Base-by-base conservation (phyloP, 495 filamentous ascomycete species). In the Hypoxylon crocopeplum region DNA sequence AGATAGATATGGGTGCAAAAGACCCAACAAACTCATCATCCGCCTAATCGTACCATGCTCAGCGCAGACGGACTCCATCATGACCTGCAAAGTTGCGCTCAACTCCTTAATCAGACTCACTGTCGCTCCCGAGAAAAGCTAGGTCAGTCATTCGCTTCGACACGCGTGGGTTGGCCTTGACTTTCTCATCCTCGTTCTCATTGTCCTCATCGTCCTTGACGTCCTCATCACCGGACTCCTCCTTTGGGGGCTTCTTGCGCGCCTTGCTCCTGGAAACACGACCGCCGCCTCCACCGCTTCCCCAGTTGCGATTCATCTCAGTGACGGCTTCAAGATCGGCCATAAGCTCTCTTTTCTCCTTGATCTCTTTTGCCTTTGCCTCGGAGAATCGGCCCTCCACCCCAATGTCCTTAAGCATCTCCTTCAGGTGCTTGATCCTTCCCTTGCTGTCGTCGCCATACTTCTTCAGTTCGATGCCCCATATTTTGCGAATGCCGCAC, bases 401-500 rank as follows among this genome's bases (percentile, higher is more conserved):
- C 2, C 94, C 95, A 19, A 84, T 79, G 6, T 94, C 90, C 19
- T 79, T 78, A 25, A 98, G 80, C 83, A 95, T 86, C 2, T 71
- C 70, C 64, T 84, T 91, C 11, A 98, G 82, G 71, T 96, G 91
- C 49, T 76, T 75, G 53, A 97, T 92, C 77, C 97, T 97, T 7
- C 82, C 90, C 62, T 87, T 89, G 11, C 82, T 69, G 20, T 82
- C 73, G 33, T 77, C 70, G 11, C 87, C 90, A 38, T 85, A 87
- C 68, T 84, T 88, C 58, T 90, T 87, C 44, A 98, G 81, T 74
- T 96, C 91, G 50, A 86, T 84, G 30, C 78, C 79, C 94, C 95
- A 98, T 59, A 97, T 82, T 69, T 97, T 98, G 25, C 91, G 89
- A 40, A 98, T 85, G 37, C 94, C 94, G 66, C 94, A 98, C 76